Evolutionary conservation across 805 yeast species (phyloP).

Genomic region (Teunomyces funiuensis): DNA sequence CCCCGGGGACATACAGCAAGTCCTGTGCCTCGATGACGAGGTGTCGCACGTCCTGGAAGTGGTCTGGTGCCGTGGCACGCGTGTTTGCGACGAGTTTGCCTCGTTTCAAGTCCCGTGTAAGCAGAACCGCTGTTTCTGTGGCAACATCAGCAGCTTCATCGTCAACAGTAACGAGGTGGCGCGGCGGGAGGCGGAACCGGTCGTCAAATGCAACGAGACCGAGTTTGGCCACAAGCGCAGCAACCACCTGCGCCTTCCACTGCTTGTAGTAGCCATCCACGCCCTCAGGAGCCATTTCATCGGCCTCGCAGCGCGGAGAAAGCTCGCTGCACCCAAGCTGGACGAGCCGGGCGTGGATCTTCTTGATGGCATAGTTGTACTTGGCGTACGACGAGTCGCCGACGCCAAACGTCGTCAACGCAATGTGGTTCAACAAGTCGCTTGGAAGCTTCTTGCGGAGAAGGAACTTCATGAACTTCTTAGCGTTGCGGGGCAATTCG

Average conservation of each 20-base stretch:
- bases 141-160: slow-evolving; percentile 20
- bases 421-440: slow-evolving; percentile 59
- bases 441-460: slow-evolving; percentile 61
- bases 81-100: slow-evolving; percentile 54
- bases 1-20: slow-evolving; percentile 67
- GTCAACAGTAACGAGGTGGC: slow-evolving; percentile 17
- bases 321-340: slow-evolving; percentile 83
- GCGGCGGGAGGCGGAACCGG: slow-evolving; percentile 26
- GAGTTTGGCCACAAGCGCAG: slow-evolving; percentile 20
- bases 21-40: slow-evolving; percentile 43
- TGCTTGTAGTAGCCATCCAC: slow-evolving; percentile 75
- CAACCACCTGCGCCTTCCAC: slow-evolving; percentile 60
- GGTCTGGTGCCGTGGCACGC: slow-evolving; percentile 67
- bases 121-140: slow-evolving; percentile 12
- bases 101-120: slow-evolving; percentile 17
- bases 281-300: slow-evolving; percentile 78
- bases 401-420: slow-evolving; percentile 76
- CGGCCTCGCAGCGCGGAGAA: slow-evolving; percentile 79
- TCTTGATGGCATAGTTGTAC: slow-evolving; percentile 84
- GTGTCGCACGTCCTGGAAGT: slow-evolving; percentile 88
- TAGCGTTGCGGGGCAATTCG: slow-evolving; percentile 77
- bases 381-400: slow-evolving; percentile 93
- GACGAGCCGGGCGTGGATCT: slow-evolving; percentile 70
- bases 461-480: slow-evolving; percentile 71
- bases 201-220: slow-evolving; percentile 26